Evolutionary conservation across 768 basidiomycete species (phyloP).

Genomic region (Russula abietina): DNA sequence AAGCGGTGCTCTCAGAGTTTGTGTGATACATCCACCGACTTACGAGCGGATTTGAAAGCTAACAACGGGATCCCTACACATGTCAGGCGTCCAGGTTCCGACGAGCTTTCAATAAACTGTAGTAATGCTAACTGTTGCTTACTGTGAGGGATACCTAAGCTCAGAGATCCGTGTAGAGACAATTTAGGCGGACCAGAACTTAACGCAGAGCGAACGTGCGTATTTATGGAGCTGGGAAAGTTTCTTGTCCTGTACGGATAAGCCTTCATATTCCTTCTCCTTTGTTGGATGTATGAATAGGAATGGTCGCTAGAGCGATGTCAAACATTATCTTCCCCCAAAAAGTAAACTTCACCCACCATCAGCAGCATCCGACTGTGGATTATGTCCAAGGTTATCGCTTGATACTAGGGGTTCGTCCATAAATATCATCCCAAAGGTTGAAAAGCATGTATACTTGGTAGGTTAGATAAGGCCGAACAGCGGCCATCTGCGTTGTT

Average conservation of each 20-base stretch:
- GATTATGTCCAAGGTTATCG: constrained; percentile 15
- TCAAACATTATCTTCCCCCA: not conserved
- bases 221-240: constrained; percentile 16
- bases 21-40: not conserved
- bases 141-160: constrained; percentile 9
- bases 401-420: constrained; percentile 15
- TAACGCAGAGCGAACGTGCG: constrained; percentile 21
- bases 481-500: constrained; percentile 20
- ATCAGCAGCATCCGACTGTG: constrained; percentile 18
- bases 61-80: constrained; percentile 21
- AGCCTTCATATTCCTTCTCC: constrained; percentile 10
- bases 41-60: constrained; percentile 24
- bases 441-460: constrained; percentile 14
- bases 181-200: constrained; percentile 11
- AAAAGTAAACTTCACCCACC: constrained; percentile 9
- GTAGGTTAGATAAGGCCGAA: constrained; percentile 23
- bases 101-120: constrained; percentile 15
- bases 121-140: constrained; percentile 24
- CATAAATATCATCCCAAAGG: not conserved
- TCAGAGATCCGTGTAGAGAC: not conserved
- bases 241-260: constrained; percentile 18
- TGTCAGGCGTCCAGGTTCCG: constrained; percentile 1
- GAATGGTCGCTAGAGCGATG: constrained; percentile 19
- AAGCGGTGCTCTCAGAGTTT: not conserved
- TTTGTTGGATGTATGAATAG: constrained; percentile 22